These are phyloP conservation scores for Phaeophleospora eucalypticola DNA, from an alignment of 2,329 filamentous ascomycete species.

Conservation along the genomic window DNA sequence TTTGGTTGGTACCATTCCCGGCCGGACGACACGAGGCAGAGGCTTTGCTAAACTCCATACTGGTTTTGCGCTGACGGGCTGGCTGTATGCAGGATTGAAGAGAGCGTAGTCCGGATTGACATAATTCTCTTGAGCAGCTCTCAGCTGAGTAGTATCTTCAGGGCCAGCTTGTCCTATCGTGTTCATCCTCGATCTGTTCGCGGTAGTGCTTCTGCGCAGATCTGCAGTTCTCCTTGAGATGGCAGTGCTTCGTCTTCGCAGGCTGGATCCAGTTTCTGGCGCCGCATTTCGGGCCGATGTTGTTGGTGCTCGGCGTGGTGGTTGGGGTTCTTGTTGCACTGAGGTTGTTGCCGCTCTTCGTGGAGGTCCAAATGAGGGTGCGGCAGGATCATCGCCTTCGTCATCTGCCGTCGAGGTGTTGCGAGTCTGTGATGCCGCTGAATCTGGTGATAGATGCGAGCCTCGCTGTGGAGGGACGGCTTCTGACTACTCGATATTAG, in stretches of 20 bases:
- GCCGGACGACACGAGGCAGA: slow-evolving; percentile 50
- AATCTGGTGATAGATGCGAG: slow-evolving; percentile 5
- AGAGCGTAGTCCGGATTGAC: slow-evolving; percentile 53
- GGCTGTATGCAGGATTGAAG: slow-evolving; percentile 53
- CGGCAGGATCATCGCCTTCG: slow-evolving; percentile 1
- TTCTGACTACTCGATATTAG: slow-evolving; percentile 4
- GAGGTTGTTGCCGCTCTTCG: slow-evolving; percentile 12
- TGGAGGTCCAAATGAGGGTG: slow-evolving; percentile 9
- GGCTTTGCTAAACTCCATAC: slow-evolving; percentile 54
- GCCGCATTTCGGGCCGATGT: slow-evolving; percentile 1
- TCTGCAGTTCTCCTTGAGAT: slow-evolving; percentile 11
- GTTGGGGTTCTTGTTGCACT: slow-evolving; percentile 6
- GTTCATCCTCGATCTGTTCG: slow-evolving; percentile 12
- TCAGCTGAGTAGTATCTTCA: slow-evolving; percentile 18
- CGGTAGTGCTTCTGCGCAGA: slow-evolving; percentile 8
- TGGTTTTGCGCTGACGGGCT: slow-evolving; percentile 46
- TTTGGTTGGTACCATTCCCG: slow-evolving; percentile 49
- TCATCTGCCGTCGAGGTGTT: neutral
- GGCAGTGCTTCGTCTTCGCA: slow-evolving; percentile 17
- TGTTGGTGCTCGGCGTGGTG: slow-evolving; percentile 8
- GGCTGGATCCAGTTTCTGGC: slow-evolving; percentile 5
- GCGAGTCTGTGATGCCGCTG: slow-evolving; percentile 2
- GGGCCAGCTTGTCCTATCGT: slow-evolving; percentile 18
- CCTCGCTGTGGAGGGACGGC: slow-evolving; percentile 6
- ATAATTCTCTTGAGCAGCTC: slow-evolving; percentile 23